A percentile compares a stretch with the other conserved stretches of the same genome.
Evolutionary conservation across 352 stramenopile species (phyloP).

Genomic region (Pythium dissimile): DNA sequence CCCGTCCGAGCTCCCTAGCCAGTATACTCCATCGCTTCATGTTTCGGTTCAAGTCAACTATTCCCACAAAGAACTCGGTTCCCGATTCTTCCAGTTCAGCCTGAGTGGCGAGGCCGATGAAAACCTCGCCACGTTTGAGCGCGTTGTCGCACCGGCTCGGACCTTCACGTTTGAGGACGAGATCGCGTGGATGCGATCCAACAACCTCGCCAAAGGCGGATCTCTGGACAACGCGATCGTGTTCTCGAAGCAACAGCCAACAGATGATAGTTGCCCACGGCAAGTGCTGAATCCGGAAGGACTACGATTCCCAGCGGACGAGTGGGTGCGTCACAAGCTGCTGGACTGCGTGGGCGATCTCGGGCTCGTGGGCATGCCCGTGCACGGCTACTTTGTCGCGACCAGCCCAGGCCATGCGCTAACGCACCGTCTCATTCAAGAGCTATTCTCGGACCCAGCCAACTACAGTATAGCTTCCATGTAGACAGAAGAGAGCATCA

Average conservation of each 20-base stretch:
- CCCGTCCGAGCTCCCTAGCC: conserved; percentile 17
- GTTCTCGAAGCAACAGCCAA: conserved; percentile 24
- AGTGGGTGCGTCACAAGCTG: conserved; percentile 73
- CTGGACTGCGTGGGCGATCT: conserved; percentile 73
- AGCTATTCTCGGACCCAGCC: conserved; percentile 35
- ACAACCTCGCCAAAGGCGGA: conserved; percentile 49
- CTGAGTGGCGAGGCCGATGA: conserved; percentile 29
- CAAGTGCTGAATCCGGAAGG: conserved; percentile 45
- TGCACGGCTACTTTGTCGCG: conserved; percentile 66
- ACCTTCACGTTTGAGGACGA: conserved; percentile 79
- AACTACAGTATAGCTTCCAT: conserved; percentile 50
- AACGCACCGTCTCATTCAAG: conserved; percentile 52
- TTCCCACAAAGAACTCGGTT: conserved; percentile 48
- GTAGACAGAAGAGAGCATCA: too few relatives aligned
- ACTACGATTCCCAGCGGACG: conserved; percentile 46
- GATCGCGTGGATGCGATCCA: conserved; percentile 51
- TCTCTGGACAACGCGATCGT: conserved; percentile 69
- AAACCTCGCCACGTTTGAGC: conserved; percentile 28
- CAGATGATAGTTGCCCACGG: not conserved
- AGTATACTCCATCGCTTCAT: conserved; percentile 33
- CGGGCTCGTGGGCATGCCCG: conserved; percentile 40
- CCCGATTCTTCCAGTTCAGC: conserved; percentile 36
- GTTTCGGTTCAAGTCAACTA: conserved; percentile 74
- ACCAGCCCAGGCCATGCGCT: conserved; percentile 65
- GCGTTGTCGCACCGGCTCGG: conserved; percentile 41